A percentile compares a stretch with the other conserved stretches of the same genome.
Conservation (phyloP, 768 basidiomycete genomes). For the Dioszegia aurantiaca region DNA sequence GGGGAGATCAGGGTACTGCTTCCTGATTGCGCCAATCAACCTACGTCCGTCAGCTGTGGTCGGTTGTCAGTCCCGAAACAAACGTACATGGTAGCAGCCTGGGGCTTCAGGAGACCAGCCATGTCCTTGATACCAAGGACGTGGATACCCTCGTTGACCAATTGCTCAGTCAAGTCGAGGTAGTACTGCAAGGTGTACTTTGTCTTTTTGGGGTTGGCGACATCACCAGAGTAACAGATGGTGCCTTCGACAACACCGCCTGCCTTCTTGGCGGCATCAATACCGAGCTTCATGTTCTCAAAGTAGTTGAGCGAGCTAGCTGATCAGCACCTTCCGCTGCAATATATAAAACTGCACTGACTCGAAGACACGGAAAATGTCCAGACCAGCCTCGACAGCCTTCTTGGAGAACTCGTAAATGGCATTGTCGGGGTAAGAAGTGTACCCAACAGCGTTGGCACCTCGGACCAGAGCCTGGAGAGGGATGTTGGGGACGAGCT, state of each 20-base stretch:
- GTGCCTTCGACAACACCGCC: slow-evolving; percentile 97
- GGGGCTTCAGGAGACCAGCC: slow-evolving; percentile 93
- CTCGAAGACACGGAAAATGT: slow-evolving; percentile 99
- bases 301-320: slow-evolving; percentile 85
- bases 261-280: slow-evolving; percentile 99
- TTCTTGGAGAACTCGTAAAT: slow-evolving; percentile 99
- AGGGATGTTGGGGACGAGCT: slow-evolving; percentile 96
- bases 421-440: slow-evolving; percentile 96
- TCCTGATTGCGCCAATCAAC: slow-evolving; percentile 88
- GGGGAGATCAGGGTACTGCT: slow-evolving; percentile 93
- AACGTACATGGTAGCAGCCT: slow-evolving; percentile 83
- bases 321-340: slow-evolving; percentile 1
- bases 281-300: slow-evolving; percentile 96
- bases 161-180: slow-evolving; percentile 87
- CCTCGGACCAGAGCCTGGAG: slow-evolving; percentile 97
- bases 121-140: slow-evolving; percentile 98
- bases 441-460: slow-evolving; percentile 98
- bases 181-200: slow-evolving; percentile 99
- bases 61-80: not conserved
- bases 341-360: slow-evolving; percentile 6
- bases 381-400: slow-evolving; percentile 98
- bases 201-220: slow-evolving; percentile 86
- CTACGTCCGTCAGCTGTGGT: slow-evolving; percentile 7
- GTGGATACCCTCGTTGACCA: slow-evolving; percentile 92
- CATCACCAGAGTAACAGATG: slow-evolving; percentile 97